Evolutionary conservation across 306 rosid species (phyloP).

Genomic region (Ochetophila trinervis): DNA sequence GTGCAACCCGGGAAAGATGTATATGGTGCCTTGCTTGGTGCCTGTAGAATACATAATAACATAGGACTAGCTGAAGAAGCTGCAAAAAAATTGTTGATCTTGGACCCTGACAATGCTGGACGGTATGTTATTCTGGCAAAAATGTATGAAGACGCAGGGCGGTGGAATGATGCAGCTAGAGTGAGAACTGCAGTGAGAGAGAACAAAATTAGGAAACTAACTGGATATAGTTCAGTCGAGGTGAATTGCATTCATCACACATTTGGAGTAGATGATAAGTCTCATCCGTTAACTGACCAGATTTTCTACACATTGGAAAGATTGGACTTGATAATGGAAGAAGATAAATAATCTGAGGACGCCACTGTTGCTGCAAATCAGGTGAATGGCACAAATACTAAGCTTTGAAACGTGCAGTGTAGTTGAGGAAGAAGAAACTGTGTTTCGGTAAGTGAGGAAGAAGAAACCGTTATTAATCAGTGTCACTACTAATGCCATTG

Average conservation of each 20-base stretch:
- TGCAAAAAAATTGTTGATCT: slow-evolving; percentile 57
- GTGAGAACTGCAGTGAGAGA: slow-evolving; percentile 59
- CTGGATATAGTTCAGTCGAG: slow-evolving; percentile 69
- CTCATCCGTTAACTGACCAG: slow-evolving; percentile 38
- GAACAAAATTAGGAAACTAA: slow-evolving; percentile 64
- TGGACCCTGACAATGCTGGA: slow-evolving; percentile 60
- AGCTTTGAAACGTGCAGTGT: not conserved
- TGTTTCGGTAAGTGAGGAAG: too few species aligned
- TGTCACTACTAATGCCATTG: not conserved
- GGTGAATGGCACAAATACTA: not conserved
- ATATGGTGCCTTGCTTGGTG: slow-evolving; percentile 79
- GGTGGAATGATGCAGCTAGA: slow-evolving; percentile 70
- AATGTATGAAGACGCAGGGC: slow-evolving; percentile 69
- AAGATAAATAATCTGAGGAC: slow-evolving; percentile 11
- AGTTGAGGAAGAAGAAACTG: not conserved
- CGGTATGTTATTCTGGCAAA: slow-evolving; percentile 62
- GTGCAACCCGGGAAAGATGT: slow-evolving; percentile 62
- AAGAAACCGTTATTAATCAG: not conserved
- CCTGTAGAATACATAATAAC: slow-evolving; percentile 65
- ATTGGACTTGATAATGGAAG: slow-evolving; percentile 41
- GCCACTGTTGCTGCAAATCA: not conserved
- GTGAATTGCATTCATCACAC: slow-evolving; percentile 44
- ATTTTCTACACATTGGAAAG: slow-evolving; percentile 52
- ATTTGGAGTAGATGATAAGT: slow-evolving; percentile 65
- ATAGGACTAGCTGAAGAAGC: slow-evolving; percentile 60